Evolutionary conservation across 140 eudicot species (phyloP).

Genomic region (Ambrosia hybrid): DNA sequence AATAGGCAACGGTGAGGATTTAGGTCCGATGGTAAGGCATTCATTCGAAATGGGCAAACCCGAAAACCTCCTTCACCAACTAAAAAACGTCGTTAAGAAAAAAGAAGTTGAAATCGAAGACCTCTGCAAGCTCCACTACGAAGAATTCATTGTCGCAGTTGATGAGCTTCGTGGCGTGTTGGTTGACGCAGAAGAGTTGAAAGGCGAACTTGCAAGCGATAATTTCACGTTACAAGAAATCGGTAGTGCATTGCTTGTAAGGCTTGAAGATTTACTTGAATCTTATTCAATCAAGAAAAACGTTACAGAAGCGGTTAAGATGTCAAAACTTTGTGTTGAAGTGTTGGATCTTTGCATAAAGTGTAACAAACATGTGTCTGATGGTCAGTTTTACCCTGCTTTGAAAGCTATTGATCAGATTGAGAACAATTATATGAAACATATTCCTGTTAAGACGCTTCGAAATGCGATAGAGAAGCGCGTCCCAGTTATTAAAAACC

Average conservation of each 20-base stretch:
- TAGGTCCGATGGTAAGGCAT: slow-evolving; percentile 82
- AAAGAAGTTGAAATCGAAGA: slow-evolving; percentile 94
- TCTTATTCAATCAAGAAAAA: slow-evolving; percentile 72
- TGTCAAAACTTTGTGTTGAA: slow-evolving; percentile 61
- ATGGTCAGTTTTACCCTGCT: slow-evolving; percentile 88
- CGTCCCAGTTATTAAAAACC: slow-evolving; percentile 63
- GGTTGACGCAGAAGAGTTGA: slow-evolving; percentile 95
- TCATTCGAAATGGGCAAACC: slow-evolving; percentile 79
- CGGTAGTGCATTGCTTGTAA: slow-evolving; percentile 59
- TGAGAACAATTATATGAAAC: slow-evolving; percentile 64
- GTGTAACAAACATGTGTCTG: slow-evolving; percentile 77
- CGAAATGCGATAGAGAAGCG: slow-evolving; percentile 52
- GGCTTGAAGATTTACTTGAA: slow-evolving; percentile 74
- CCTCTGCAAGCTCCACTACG: slow-evolving; percentile 87
- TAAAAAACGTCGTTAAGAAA: slow-evolving; percentile 63
- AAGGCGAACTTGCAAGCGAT: slow-evolving; percentile 74
- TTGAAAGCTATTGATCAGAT: slow-evolving; percentile 80
- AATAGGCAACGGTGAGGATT: slow-evolving; percentile 84
- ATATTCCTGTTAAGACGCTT: slow-evolving; percentile 62
- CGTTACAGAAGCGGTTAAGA: slow-evolving; percentile 70
- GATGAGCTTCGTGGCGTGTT: slow-evolving; percentile 96
- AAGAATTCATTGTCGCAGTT: slow-evolving; percentile 87
- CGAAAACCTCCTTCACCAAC: slow-evolving; percentile 66
- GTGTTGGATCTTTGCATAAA: slow-evolving; percentile 81
- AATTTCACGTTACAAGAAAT: slow-evolving; percentile 80